Evolutionary conservation across 1,284 basidiomycete genomes (phyloP), one percentile per base, ranked within the genome.

Genomic region (Ustilago shanxiensis): DNA sequence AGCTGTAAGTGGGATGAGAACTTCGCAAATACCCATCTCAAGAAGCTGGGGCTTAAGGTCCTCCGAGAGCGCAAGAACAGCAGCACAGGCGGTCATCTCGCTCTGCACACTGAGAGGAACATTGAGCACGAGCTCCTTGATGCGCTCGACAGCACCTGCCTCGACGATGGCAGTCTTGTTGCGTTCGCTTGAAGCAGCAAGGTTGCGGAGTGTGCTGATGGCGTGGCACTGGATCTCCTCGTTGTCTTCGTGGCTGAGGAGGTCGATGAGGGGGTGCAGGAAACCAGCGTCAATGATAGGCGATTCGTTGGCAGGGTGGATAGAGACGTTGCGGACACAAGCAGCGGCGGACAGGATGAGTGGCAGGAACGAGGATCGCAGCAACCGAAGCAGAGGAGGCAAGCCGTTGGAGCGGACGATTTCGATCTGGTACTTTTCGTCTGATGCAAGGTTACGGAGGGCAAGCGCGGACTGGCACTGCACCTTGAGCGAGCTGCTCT

Each of bases 161-260:
- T 98, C 93, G 60, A 99, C 95, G 66, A 99, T 99, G 8, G 95
- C 95, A 26, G 93, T 91, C 89, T 99, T 99, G 89, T 99, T 99
- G 89, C 95, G 94, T 89, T 99, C 96, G 50, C 93, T 95, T 84
- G 93, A 95, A 0, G 97, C 97, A 1, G 97, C 97, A 14, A 99
- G 90, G 86, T 99, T 99, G 37, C 97, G 91, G 60, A 99, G 89
- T 0, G 97, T 99, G 29, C 94, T 97, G 80, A 99, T 99, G n/a
- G 97, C 97, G 84, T 99, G 97, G 84, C 97, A 99, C 87, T 99
- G 96, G 35, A 99, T 95, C 88, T 99, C 97, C 87, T 99, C 97
- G 86, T 99, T 99, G 87, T 99, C 97, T 87, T 90, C 98, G 88
- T 99, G 99, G 6, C 95, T 95, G 44, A 99, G 89, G 41, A 99